Evolutionary conservation across 192 early-diverging fungal species (phyloP), one percentile per base, ranked within the genome.

Genomic region (Martensiomyces pterosporus): DNA sequence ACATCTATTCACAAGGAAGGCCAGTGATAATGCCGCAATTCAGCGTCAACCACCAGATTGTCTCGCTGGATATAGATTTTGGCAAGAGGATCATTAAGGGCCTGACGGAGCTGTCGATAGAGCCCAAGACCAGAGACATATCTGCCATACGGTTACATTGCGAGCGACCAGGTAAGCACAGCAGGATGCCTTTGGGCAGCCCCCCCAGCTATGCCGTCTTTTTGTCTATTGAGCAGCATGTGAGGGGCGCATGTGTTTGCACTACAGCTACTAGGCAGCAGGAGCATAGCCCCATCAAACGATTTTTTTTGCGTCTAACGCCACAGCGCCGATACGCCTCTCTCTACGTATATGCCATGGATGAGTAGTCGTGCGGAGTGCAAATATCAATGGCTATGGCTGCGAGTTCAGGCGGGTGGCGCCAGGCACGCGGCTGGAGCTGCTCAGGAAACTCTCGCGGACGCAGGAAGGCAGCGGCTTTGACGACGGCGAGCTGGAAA

Each of bases 1-100:
- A n/a, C n/a, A n/a, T n/a, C n/a, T n/a, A n/a, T n/a, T n/a, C n/a
- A n/a, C n/a, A n/a, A n/a, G n/a, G n/a, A n/a, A n/a, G n/a, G n/a
- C n/a, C n/a, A n/a, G n/a, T n/a, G n/a, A 13, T 18, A 18, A 69
- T 64, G 60, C 21, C 43, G 15, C 39, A 43, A 12, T 67, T 71
- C 43, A 47, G 33, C 0, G 67, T 77, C 22, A 55, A 52, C 18
- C 75, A 77, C 44, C 75, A 77, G 57, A 49, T 72, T 8, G 75
- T 77, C 12, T 63, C 64, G 35, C 43, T 77, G 39, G 67, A 77
- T 33, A 47, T 77, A 36, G 57, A 62, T 43, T 54, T 77, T 40
- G 52, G 53, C 12, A 39, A 44, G 14, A 63, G 50, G 24, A 21
- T 47, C 15, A 43, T 77, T 15, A 59, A 60, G 24, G 75, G 75